These are phyloP conservation scores for Starmerella floricola DNA, from an alignment of 805 yeast genomes.

Conservation along the genomic window DNA sequence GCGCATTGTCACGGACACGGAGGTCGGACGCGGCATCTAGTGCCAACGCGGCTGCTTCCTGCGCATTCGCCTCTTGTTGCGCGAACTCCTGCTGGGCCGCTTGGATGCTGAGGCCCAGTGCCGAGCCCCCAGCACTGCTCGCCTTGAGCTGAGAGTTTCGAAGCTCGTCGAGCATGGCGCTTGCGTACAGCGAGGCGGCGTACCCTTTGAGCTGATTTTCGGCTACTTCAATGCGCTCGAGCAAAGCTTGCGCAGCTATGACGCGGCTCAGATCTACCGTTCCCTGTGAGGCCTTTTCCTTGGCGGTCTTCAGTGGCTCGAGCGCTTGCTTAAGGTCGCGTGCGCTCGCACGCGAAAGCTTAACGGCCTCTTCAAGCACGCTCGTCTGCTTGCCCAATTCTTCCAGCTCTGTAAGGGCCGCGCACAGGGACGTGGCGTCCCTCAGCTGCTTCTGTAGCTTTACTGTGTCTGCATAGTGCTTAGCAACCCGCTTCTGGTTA, in stretches of 20 bases:
- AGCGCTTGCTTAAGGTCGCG: neutral
- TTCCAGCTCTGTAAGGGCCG: slow-evolving; percentile 30
- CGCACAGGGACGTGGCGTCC: slow-evolving; percentile 37
- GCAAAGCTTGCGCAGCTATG: slow-evolving; percentile 40
- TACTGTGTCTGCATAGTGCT: slow-evolving; percentile 12
- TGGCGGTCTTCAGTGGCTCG: neutral
- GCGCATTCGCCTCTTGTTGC: neutral
- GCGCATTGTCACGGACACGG: slow-evolving; percentile 45
- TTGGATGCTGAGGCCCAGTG: neutral
- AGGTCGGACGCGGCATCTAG: neutral
- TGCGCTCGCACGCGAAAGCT: neutral
- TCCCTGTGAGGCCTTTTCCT: neutral
- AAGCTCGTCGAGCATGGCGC: slow-evolving; percentile 6
- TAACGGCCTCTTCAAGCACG: slow-evolving; percentile 33
- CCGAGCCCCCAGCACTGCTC: neutral
- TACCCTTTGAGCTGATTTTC: slow-evolving; percentile 6
- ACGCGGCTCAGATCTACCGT: slow-evolving; percentile 24
- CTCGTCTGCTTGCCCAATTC: slow-evolving; percentile 46
- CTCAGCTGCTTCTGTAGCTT: slow-evolving; percentile 24
- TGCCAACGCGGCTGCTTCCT: neutral
- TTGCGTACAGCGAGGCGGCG: neutral
- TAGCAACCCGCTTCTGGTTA: slow-evolving; percentile 12
- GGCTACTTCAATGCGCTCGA: slow-evolving; percentile 36
- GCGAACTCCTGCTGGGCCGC: neutral
- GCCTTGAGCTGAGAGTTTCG: neutral